Base-by-base conservation (phyloP, 2,329 filamentous ascomycete species). In the Pochonia chlamydosporia region DNA sequence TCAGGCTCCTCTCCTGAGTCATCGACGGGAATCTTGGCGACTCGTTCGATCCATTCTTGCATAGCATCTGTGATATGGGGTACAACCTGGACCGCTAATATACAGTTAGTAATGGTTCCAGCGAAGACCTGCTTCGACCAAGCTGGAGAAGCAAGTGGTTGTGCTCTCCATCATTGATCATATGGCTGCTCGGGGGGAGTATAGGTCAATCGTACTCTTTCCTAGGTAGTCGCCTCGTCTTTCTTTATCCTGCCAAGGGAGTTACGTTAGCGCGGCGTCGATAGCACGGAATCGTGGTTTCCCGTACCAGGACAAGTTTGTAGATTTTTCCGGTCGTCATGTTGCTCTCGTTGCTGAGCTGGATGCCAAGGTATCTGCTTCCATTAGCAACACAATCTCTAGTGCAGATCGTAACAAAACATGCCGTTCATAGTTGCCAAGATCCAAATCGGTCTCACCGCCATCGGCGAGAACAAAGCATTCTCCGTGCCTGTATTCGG, bases 321-420 rank as follows among this genome's bases (percentile, higher is more conserved):
- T 96, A 97, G 57, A 97, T 89, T 74, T 97, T 96, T 63, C 93
- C 93, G 5, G 92, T 96, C 3, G 93, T 99, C 68, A 99, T 95
- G 69, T 97, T 97, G 74, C 92, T 89, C 58, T 96, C 90, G 52
- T 84, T 77, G 8, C 82, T 89, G 51, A 97, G 76, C 47, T 84
- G 87, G 54, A 92, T 84, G 60, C 85, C 84, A 46, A 96, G 82
- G 63, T 95, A 95, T 30, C 67, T 63, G 40, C 39, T 16, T 24
- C 46, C 18, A 18, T 40, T 40, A 40, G 44, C 42, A 13, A 44
- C 21, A 16, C 33, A 24, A 26, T 45, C 18, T 14, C 6, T 18
- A n/a, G 18, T 4, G 25, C 2, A 18, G n/a, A 18, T 20, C n/a
- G 13, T 9, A 25, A 25, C 35, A 14, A 44, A 41, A 43, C 31